Percentiles rank a stretch among this genome's conserved stretches.
These are phyloP conservation scores for Camelina hispida DNA, from an alignment of 345 rosid species.

Conservation along the genomic window DNA sequence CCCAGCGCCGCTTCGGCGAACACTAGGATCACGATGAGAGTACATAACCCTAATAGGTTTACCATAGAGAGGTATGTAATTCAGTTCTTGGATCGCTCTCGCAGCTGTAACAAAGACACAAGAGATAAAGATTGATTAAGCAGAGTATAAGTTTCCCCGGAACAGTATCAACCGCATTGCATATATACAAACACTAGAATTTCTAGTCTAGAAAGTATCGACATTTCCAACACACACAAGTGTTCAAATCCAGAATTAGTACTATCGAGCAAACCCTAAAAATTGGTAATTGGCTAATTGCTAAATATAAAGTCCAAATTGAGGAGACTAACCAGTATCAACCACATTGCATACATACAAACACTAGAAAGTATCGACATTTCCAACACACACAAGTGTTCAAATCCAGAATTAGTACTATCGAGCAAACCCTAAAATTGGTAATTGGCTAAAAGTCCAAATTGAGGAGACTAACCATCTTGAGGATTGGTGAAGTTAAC, in stretches of 20 bases:
- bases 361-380: background rate
- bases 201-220: background rate
- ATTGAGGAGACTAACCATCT: conserved; percentile 52
- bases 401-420: conserved; percentile 1
- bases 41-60: conserved; percentile 81
- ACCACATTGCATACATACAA: conserved; percentile 10
- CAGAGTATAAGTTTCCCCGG: background rate
- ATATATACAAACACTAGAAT: background rate
- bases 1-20: conserved; percentile 87
- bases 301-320: no score
- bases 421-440: conserved; percentile 16
- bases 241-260: conserved; percentile 2
- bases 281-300: background rate
- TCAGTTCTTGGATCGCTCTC: conserved; percentile 80
- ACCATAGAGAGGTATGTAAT: conserved; percentile 77
- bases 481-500: conserved; percentile 74
- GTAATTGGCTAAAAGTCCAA: no score
- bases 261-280: conserved; percentile 21
- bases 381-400: background rate
- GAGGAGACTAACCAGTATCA: no score
- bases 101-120: conserved; percentile 58
- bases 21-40: conserved; percentile 79
- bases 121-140: conserved; percentile 4
- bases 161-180: conserved; percentile 19
- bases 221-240: background rate